A percentile compares a stretch with the other conserved stretches of the same genome.
phyloP scores from a whole-genome alignment of 106 monocot genomes.

The Acorus gramineus region DNA sequence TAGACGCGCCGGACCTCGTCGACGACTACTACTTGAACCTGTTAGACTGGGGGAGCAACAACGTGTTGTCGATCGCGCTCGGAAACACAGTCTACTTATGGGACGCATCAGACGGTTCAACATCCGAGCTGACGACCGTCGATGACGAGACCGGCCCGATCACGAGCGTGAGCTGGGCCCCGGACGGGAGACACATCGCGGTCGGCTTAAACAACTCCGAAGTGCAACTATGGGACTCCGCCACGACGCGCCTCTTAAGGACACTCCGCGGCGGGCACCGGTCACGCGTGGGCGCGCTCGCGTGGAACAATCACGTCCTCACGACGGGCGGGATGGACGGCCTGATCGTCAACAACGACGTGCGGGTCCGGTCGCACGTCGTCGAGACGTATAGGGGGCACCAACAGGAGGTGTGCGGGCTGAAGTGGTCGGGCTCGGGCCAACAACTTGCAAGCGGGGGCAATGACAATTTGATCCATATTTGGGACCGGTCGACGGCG shows the following conservation, averaged over 20 bases:
- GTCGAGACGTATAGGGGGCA: conserved; percentile 39
- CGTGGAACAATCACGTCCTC: conserved; percentile 53
- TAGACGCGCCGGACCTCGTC: conserved; percentile 44
- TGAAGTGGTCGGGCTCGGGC: conserved; percentile 52
- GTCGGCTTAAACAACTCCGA: conserved; percentile 51
- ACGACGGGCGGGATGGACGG: conserved; percentile 57
- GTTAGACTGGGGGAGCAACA: conserved; percentile 52
- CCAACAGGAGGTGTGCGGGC: conserved; percentile 45
- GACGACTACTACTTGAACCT: conserved; percentile 56
- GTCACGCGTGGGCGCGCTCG: conserved; percentile 43
- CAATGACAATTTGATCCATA: conserved; percentile 51
- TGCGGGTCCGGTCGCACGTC: conserved; percentile 22
- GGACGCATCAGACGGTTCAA: conserved; percentile 35
- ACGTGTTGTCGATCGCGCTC: conserved; percentile 46
- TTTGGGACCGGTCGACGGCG: conserved; percentile 45
- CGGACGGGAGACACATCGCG: conserved; percentile 49
- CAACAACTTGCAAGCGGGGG: conserved; percentile 50
- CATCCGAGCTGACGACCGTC: conserved; percentile 41
- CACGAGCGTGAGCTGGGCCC: conserved; percentile 72
- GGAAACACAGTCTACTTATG: conserved; percentile 46
- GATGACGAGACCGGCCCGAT: conserved; percentile 51
- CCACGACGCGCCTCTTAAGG: conserved; percentile 37
- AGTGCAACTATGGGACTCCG: conserved; percentile 48
- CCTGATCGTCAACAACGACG: conserved; percentile 53
- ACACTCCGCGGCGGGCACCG: conserved; percentile 36